These are phyloP conservation scores for Camelina hispida DNA, from an alignment of 345 rosid species.

Conservation along the genomic window DNA sequence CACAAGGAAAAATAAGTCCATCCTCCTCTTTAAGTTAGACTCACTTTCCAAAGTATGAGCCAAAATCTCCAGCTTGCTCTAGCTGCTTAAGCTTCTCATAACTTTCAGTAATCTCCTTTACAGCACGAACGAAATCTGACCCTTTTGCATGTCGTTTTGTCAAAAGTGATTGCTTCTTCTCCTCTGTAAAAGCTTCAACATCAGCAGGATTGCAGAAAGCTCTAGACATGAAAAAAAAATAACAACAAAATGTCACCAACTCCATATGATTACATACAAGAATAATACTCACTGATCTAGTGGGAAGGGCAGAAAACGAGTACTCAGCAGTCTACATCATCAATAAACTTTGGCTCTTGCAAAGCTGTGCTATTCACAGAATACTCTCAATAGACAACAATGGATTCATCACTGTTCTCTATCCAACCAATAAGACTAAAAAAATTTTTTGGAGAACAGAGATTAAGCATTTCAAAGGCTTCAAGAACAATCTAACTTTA, in stretches of 20 bases:
- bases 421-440: slow-evolving; percentile 2
- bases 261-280: background rate
- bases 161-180: slow-evolving; percentile 87
- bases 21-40: slow-evolving; percentile 75
- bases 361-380: slow-evolving; percentile 7
- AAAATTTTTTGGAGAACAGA: slow-evolving; percentile 7
- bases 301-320: background rate
- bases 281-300: background rate
- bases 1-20: slow-evolving; percentile 93
- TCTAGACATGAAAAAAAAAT: slow-evolving; percentile 50
- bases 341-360: slow-evolving; percentile 14
- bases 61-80: slow-evolving; percentile 64
- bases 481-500: background rate
- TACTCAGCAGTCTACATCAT: slow-evolving; percentile 3
- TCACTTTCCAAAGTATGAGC: slow-evolving; percentile 76
- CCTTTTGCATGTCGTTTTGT: slow-evolving; percentile 87
- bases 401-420: slow-evolving; percentile 1
- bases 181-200: slow-evolving; percentile 97
- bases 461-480: background rate
- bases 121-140: slow-evolving; percentile 95
- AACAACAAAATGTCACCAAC: slow-evolving; percentile 29
- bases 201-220: slow-evolving; percentile 96
- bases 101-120: slow-evolving; percentile 85
- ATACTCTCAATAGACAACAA: slow-evolving; percentile 5
- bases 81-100: slow-evolving; percentile 78